Conservation (phyloP, 306 rosid genomes). For the Benincasa hispida region DNA sequence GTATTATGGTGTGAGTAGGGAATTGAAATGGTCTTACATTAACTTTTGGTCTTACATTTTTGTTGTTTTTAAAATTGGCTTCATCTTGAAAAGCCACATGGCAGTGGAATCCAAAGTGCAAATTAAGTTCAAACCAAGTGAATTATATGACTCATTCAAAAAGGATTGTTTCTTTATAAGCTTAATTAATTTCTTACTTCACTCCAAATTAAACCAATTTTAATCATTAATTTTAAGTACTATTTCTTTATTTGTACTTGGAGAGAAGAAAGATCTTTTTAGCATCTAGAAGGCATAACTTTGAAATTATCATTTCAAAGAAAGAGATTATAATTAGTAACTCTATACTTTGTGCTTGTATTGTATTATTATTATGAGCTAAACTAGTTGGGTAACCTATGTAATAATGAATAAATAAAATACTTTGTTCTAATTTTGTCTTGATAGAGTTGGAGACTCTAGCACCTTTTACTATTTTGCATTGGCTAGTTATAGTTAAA, state of each 20-base stretch:
- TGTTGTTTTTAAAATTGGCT: conserved; percentile 3
- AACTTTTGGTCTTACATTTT: conserved; percentile 1
- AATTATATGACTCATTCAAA: background rate
- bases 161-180: background rate
- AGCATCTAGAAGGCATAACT: background rate
- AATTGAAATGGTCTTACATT: conserved; percentile 1
- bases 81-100: background rate
- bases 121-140: background rate
- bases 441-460: background rate
- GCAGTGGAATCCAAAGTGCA: background rate
- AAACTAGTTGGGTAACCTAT: background rate
- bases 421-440: background rate
- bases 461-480: background rate
- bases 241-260: background rate
- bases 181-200: background rate
- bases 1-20: background rate
- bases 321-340: background rate
- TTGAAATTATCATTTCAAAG: background rate
- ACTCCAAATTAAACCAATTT: background rate
- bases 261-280: background rate
- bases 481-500: background rate
- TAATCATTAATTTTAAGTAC: background rate
- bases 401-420: background rate
- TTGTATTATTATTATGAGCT: background rate
- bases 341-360: background rate